A percentile compares a stretch with the other conserved stretches of the same genome.
These are phyloP conservation scores for Bocquillonia castaneifolia DNA, from an alignment of 441 rosid species.

Conservation along the genomic window DNA sequence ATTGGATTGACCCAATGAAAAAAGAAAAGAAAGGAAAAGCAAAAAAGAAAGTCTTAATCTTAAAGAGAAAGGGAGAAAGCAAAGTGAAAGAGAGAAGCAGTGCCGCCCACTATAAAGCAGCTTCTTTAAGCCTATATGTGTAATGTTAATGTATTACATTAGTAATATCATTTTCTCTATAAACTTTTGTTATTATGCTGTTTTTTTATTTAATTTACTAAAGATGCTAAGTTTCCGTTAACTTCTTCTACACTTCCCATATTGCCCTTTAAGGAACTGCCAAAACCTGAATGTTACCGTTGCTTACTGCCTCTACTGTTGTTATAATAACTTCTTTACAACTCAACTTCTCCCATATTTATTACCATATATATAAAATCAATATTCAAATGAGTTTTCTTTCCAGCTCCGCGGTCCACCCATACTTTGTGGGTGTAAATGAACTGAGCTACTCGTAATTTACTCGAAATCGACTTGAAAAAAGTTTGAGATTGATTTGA, in stretches of 20 bases:
- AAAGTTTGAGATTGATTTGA: too few relatives aligned
- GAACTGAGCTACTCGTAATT: too few relatives aligned
- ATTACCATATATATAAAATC: conserved; percentile 9
- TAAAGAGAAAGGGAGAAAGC: conserved; percentile 5
- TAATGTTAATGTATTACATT: too few relatives aligned
- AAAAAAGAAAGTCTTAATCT: background rate
- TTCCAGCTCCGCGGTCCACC: too few relatives aligned
- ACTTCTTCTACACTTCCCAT: conserved; percentile 35
- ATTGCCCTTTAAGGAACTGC: conserved; percentile 66
- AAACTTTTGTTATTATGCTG: too few relatives aligned
- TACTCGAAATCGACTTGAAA: too few relatives aligned
- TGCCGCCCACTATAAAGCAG: conserved; percentile 40
- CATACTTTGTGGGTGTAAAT: too few relatives aligned
- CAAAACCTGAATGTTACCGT: conserved; percentile 78
- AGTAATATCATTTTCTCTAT: too few relatives aligned
- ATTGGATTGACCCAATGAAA: conserved; percentile 16
- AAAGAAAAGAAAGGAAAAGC: conserved; percentile 15
- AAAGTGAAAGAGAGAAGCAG: conserved; percentile 19
- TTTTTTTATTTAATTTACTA: conserved; percentile 1
- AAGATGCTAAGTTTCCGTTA: conserved; percentile 46
- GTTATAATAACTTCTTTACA: conserved; percentile 26
- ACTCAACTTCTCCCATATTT: conserved; percentile 14
- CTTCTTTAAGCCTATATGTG: background rate
- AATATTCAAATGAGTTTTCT: too few relatives aligned
- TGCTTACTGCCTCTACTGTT: conserved; percentile 36